Evolutionary conservation across 2,329 filamentous ascomycete genomes (phyloP).

Genomic region (Blumeriella jaapii): DNA sequence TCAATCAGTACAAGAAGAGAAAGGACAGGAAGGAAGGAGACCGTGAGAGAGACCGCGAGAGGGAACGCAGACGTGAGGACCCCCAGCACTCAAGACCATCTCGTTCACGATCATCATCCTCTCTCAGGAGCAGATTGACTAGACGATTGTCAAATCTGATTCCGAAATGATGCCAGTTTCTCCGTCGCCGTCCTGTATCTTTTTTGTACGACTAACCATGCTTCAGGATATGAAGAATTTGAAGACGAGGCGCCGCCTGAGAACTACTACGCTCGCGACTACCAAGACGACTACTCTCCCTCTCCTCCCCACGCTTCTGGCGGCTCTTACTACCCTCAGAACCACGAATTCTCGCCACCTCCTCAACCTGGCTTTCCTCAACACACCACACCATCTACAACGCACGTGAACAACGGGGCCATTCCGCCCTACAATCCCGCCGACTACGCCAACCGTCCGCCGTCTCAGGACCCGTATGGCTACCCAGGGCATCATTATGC

Average conservation of each 20-base stretch:
- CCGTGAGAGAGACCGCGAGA: slow-evolving; percentile 27
- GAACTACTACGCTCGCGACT: slow-evolving; percentile 24
- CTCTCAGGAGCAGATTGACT: slow-evolving; percentile 21
- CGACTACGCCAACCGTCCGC: slow-evolving; percentile 21
- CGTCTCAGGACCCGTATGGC: slow-evolving; percentile 16
- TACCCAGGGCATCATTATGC: slow-evolving; percentile 16
- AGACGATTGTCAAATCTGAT: slow-evolving; percentile 25
- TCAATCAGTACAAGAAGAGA: slow-evolving; percentile 47
- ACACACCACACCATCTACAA: slow-evolving; percentile 19
- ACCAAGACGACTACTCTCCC: slow-evolving; percentile 25
- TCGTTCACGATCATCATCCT: slow-evolving; percentile 24
- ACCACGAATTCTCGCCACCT: slow-evolving; percentile 19
- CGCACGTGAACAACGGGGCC: slow-evolving; percentile 14
- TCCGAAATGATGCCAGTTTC: slow-evolving; percentile 17
- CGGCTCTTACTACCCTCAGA: slow-evolving; percentile 24
- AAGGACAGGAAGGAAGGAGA: slow-evolving; percentile 30
- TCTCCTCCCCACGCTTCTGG: slow-evolving; percentile 27
- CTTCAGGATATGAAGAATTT: slow-evolving; percentile 25
- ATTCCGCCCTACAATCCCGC: slow-evolving; percentile 25
- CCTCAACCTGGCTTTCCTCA: slow-evolving; percentile 16
- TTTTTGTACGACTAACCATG: slow-evolving; percentile 9
- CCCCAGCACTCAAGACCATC: slow-evolving; percentile 26
- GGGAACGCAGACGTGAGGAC: slow-evolving; percentile 27
- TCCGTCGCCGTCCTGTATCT: slow-evolving; percentile 13
- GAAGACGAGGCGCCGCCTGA: slow-evolving; percentile 19